phyloP scores from a whole-genome alignment of 1,284 basidiomycete genomes.

The Rhodotorula sp. region DNA sequence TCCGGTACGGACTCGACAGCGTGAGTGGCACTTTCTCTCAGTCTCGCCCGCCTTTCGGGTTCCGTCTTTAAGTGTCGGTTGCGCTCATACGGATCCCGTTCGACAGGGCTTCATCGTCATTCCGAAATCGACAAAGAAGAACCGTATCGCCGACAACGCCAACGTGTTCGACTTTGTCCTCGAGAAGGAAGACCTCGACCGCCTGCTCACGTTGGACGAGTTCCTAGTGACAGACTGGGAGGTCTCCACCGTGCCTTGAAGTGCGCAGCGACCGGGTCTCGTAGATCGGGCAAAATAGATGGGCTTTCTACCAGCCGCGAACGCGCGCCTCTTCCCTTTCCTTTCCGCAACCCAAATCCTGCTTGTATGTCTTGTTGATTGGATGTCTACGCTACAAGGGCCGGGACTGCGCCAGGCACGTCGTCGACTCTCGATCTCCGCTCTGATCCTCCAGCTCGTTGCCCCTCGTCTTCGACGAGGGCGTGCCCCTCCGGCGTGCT shows the following conservation, averaged over 20 bases:
- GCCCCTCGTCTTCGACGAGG: background rate
- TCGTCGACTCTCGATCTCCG: background rate
- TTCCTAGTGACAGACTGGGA: slow-evolving; percentile 36
- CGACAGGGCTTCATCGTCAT: slow-evolving; percentile 57
- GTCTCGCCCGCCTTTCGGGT: too few relatives aligned
- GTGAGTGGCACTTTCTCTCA: slow-evolving; percentile 52
- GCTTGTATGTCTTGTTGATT: background rate
- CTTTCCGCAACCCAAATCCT: too few relatives aligned
- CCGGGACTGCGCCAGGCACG: background rate
- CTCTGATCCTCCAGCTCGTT: background rate
- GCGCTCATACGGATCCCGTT: too few relatives aligned
- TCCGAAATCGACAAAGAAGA: slow-evolving; percentile 68
- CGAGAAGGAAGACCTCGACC: slow-evolving; percentile 60
- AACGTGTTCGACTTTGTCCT: slow-evolving; percentile 70
- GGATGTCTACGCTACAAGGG: too few relatives aligned
- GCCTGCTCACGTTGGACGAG: slow-evolving; percentile 31
- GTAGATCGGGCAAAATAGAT: too few relatives aligned
- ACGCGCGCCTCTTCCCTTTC: too few relatives aligned
- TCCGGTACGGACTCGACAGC: slow-evolving; percentile 80
- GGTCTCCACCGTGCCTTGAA: slow-evolving; percentile 34
- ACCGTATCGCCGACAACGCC: slow-evolving; percentile 67
- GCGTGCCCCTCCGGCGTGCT: background rate
- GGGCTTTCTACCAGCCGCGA: background rate
- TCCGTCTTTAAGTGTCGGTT: too few relatives aligned
- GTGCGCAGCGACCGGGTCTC: too few relatives aligned